A percentile compares a stretch with the other conserved stretches of the same genome.
Evolutionary conservation across 2,329 filamentous ascomycete genomes (phyloP).

Genomic region (Pezizomycotina sp.): DNA sequence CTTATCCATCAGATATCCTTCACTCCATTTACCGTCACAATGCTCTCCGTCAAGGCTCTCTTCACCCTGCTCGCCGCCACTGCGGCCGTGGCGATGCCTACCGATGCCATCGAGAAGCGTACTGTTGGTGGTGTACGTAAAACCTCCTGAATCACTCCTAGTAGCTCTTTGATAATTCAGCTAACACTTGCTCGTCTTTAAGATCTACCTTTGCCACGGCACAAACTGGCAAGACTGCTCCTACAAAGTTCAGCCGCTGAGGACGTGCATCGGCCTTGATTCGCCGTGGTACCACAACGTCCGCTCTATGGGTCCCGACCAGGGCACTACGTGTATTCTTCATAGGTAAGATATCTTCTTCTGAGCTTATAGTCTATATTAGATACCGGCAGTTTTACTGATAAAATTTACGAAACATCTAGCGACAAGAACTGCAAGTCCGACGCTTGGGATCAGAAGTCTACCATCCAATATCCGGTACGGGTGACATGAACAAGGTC

Average conservation of each 20-base stretch:
- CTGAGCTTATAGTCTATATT: neutral
- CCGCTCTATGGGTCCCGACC: slow-evolving; percentile 1
- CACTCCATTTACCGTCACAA: no score
- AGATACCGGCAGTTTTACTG: neutral
- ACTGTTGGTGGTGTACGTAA: slow-evolving; percentile 1
- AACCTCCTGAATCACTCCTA: neutral
- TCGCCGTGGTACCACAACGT: slow-evolving; percentile 5
- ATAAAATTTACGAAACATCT: slow-evolving; percentile 1
- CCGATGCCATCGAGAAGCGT: neutral
- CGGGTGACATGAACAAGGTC: neutral
- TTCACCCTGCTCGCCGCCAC: no score
- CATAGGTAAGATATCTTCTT: slow-evolving; percentile 1
- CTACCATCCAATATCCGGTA: no score
- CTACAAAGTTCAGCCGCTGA: slow-evolving; percentile 8
- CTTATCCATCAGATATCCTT: no score
- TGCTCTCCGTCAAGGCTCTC: no score
- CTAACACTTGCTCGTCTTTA: neutral
- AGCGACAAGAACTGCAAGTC: slow-evolving; percentile 1
- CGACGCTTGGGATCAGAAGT: neutral
- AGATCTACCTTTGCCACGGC: slow-evolving; percentile 9
- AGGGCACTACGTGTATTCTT: slow-evolving; percentile 1
- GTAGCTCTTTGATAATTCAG: neutral
- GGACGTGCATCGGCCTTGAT: slow-evolving; percentile 8
- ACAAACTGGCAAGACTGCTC: slow-evolving; percentile 7
- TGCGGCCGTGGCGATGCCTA: no score